These are phyloP conservation scores for Limonium bicolor DNA, from an alignment of 148 eudicot genomes.

Conservation along the genomic window DNA sequence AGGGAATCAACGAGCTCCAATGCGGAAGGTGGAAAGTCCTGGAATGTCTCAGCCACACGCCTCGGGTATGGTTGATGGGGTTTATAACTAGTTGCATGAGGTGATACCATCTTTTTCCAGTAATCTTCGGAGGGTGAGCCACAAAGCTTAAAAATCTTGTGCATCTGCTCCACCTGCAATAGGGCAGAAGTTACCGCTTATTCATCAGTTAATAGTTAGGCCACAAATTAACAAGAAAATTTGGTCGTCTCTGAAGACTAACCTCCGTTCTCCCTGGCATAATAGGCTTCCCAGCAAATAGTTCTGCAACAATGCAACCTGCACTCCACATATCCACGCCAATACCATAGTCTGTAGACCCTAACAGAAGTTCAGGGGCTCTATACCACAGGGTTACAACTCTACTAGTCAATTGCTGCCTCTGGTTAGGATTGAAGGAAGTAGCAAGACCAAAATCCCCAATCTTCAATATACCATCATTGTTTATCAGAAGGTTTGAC, in stretches of 20 bases:
- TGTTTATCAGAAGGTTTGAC: constrained; percentile 2
- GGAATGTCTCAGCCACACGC: constrained; percentile 4
- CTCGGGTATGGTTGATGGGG: constrained; percentile 2
- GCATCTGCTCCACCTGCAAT: constrained; percentile 6
- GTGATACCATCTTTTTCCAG: constrained; percentile 9
- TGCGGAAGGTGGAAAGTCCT: constrained; percentile 7
- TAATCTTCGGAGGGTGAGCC: constrained; percentile 6
- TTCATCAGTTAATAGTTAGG: too few species aligned
- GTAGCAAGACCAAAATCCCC: constrained; percentile 5
- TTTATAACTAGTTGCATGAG: constrained; percentile 6
- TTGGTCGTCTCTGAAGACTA: background rate
- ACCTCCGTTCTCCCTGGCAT: constrained; percentile 7
- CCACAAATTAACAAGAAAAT: too few species aligned
- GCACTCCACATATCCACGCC: constrained; percentile 6
- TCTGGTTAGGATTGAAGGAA: background rate
- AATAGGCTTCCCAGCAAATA: constrained; percentile 4
- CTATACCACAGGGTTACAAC: constrained; percentile 8
- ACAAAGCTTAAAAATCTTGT: constrained; percentile 6
- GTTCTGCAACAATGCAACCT: constrained; percentile 5
- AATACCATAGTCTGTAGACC: constrained; percentile 6
- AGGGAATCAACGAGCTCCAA: constrained; percentile 3
- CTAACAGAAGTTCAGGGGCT: constrained; percentile 3
- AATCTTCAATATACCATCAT: constrained; percentile 2
- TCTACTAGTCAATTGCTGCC: constrained; percentile 4
- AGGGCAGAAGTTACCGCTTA: too few species aligned